phyloP scores from a whole-genome alignment of 1,139 yeast species.

The Debaryomycetaceae sp. region DNA sequence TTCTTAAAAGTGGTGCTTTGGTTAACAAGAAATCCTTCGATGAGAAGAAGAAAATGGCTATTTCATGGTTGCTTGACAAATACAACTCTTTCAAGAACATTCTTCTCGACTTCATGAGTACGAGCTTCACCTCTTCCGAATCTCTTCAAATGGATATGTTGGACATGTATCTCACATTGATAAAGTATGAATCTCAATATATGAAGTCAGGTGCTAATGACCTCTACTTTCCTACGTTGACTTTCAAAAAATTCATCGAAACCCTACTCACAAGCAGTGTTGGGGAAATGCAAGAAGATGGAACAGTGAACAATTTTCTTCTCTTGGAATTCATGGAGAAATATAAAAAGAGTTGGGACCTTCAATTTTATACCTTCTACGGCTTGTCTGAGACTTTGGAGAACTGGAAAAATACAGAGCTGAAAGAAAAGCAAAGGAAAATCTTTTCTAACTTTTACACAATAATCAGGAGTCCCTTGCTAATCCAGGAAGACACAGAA shows the following conservation, averaged over 20 bases:
- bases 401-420: constrained; percentile 18
- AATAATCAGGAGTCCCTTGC: constrained; percentile 29
- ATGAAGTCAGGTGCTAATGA: constrained; percentile 47
- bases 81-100: constrained; percentile 54
- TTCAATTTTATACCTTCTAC: constrained; percentile 62
- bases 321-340: constrained; percentile 57
- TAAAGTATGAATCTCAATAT: constrained; percentile 57
- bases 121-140: constrained; percentile 30
- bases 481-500: constrained; percentile 20
- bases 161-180: constrained; percentile 59
- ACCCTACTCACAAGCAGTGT: constrained; percentile 41
- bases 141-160: constrained; percentile 59
- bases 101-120: constrained; percentile 38
- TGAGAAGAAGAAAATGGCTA: constrained; percentile 45
- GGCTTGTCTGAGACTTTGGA: constrained; percentile 17
- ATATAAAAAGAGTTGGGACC: constrained; percentile 56
- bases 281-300: constrained; percentile 39
- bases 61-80: constrained; percentile 61
- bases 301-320: constrained; percentile 50
- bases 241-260: constrained; percentile 48
- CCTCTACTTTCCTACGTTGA: constrained; percentile 60
- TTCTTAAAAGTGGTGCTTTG: constrained; percentile 50
- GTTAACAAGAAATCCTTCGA: constrained; percentile 33
- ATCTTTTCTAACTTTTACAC: constrained; percentile 40
- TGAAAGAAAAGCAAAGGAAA: constrained; percentile 15